Percentiles rank a stretch among this genome's conserved stretches.
Evolutionary conservation across 768 basidiomycete species (phyloP).

Genomic region (Mycena metata): DNA sequence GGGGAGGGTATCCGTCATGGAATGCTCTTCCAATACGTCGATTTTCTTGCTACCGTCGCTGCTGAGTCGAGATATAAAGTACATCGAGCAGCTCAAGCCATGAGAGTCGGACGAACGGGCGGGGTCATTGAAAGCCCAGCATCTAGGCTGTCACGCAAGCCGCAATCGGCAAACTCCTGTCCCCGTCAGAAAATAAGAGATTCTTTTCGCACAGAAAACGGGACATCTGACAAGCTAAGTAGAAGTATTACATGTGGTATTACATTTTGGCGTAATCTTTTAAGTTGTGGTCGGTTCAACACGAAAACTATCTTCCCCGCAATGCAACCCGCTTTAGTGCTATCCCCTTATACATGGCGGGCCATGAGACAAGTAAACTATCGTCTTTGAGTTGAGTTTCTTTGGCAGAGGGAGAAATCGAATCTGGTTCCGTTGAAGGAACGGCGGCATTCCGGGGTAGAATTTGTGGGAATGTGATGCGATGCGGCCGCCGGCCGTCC

Average conservation of each 20-base stretch:
- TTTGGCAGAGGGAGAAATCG: background rate
- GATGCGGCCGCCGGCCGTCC: too few relatives aligned
- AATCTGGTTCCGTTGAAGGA: background rate
- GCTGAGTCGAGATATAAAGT: conserved; percentile 23
- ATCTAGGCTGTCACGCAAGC: conserved; percentile 3
- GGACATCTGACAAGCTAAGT: too few relatives aligned
- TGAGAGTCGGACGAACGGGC: conserved; percentile 3
- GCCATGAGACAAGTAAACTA: too few relatives aligned
- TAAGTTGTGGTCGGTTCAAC: too few relatives aligned
- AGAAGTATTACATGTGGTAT: too few relatives aligned
- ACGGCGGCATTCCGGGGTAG: background rate
- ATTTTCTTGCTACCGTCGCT: conserved; percentile 29
- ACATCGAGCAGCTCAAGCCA: conserved; percentile 32
- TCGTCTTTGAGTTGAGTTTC: conserved; percentile 1
- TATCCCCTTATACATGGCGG: too few relatives aligned
- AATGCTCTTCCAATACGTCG: conserved; percentile 26
- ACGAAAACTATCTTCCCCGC: too few relatives aligned
- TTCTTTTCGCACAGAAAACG: too few relatives aligned
- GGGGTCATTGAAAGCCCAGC: background rate
- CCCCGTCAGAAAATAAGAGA: too few relatives aligned
- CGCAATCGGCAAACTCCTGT: conserved; percentile 26
- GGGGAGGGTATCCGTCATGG: conserved; percentile 51
- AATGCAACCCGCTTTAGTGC: too few relatives aligned
- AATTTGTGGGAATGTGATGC: too few relatives aligned
- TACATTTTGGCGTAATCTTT: too few relatives aligned